Conservation (phyloP, 2,329 filamentous ascomycete genomes). For the Aureobasidium zeae region DNA sequence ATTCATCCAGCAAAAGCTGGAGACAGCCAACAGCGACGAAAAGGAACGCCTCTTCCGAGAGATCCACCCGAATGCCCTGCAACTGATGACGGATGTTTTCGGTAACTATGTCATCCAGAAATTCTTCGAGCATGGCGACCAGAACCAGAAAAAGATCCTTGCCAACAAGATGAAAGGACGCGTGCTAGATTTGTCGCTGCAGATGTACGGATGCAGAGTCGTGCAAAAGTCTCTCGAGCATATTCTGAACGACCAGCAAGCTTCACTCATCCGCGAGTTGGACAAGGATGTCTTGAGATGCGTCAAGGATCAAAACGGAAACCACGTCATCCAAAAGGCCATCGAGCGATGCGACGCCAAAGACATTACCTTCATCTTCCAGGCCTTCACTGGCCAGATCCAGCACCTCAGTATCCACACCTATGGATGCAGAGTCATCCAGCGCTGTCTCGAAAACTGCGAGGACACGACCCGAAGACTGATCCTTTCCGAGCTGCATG, state of each 20-base stretch:
- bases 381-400: constrained; percentile 67
- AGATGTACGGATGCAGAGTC: constrained; percentile 91
- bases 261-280: constrained; percentile 71
- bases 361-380: constrained; percentile 77
- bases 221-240: constrained; percentile 94
- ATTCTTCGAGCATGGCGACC: constrained; percentile 91
- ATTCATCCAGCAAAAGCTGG: constrained; percentile 89
- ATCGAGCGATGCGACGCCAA: constrained; percentile 70
- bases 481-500: constrained; percentile 71
- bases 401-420: constrained; percentile 64
- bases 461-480: constrained; percentile 59
- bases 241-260: constrained; percentile 85
- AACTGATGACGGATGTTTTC: constrained; percentile 92
- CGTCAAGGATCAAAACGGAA: constrained; percentile 82
- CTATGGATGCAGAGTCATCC: constrained; percentile 87
- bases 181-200: constrained; percentile 66
- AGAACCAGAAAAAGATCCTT: constrained; percentile 80
- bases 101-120: constrained; percentile 99
- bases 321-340: constrained; percentile 92
- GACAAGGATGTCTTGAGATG: constrained; percentile 66
- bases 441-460: constrained; percentile 80
- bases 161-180: constrained; percentile 82
- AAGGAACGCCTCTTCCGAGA: constrained; percentile 86
- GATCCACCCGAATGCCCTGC: constrained; percentile 72
- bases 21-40: constrained; percentile 88